These are phyloP conservation scores for Trichosporon asahii DNA, from an alignment of 1,284 basidiomycete genomes.

Conservation along the genomic window DNA sequence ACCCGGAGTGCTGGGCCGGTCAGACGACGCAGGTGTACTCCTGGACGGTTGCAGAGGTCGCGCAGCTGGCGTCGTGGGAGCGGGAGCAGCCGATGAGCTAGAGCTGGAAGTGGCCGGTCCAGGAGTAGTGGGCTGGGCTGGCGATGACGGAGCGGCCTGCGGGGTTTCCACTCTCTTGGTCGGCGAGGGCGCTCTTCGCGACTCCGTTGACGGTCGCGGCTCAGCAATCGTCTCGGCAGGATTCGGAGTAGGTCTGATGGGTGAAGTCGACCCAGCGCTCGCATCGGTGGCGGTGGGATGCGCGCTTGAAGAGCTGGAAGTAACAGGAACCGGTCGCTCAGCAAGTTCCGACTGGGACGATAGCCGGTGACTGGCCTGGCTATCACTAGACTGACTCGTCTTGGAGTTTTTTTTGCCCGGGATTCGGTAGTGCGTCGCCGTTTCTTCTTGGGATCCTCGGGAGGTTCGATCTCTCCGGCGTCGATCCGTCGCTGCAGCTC, in stretches of 20 bases:
- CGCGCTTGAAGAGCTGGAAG: not conserved
- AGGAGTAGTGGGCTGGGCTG: not conserved
- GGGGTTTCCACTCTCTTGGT: not conserved
- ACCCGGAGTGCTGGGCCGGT: constrained; percentile 6
- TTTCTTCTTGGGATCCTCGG: constrained; percentile 11
- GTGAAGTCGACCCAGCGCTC: not conserved
- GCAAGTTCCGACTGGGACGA: not conserved
- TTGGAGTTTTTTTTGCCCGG: constrained; percentile 14
- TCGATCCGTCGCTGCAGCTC: constrained; percentile 9
- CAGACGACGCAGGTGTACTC: constrained; percentile 18
- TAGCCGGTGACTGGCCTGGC: not conserved
- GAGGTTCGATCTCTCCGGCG: not conserved
- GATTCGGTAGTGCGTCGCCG: constrained; percentile 14
- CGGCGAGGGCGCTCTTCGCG: not conserved
- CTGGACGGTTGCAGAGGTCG: constrained; percentile 13
- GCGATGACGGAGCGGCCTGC: not conserved
- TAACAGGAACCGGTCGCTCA: not conserved
- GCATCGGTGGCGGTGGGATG: not conserved
- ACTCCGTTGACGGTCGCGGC: not conserved
- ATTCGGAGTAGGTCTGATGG: not conserved
- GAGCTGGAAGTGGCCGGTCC: not conserved
- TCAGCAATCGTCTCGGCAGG: not conserved
- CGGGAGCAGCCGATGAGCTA: not conserved
- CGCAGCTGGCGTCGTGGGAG: not conserved
- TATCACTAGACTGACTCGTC: not conserved